These are phyloP conservation scores for Pyrenochaeta sp. DNA, from an alignment of 2,329 filamentous ascomycete genomes.

Conservation along the genomic window DNA sequence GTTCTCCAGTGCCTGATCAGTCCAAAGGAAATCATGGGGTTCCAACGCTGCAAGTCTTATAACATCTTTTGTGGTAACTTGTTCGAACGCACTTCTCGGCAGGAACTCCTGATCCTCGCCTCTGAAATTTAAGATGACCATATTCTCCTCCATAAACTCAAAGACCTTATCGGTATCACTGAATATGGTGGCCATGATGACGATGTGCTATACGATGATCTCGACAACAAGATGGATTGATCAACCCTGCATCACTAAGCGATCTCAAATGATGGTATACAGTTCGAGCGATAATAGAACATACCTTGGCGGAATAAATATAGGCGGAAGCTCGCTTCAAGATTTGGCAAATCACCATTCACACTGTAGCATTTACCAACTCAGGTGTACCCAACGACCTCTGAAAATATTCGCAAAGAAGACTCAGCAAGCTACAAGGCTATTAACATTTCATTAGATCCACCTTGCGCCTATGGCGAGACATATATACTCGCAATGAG, in stretches of 20 bases:
- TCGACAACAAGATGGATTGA: no score
- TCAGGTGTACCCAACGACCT: no score
- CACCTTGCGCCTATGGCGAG: neutral
- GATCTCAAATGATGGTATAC: no score
- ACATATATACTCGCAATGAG: neutral
- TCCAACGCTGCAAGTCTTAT: constrained; percentile 10
- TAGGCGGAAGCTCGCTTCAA: no score
- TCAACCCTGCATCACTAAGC: no score
- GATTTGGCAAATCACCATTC: no score
- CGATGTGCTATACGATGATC: neutral
- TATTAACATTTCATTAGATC: neutral
- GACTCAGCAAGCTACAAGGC: neutral
- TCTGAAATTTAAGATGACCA: constrained; percentile 5
- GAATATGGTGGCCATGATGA: neutral
- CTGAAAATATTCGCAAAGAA: no score
- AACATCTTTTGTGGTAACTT: constrained; percentile 4
- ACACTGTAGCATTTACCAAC: no score
- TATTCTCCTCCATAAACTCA: constrained; percentile 10
- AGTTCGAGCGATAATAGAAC: no score
- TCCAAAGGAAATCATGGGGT: constrained; percentile 5
- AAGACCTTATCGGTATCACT: neutral
- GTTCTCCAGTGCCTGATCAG: neutral
- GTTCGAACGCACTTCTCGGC: constrained; percentile 6
- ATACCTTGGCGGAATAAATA: no score
- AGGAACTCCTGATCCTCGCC: constrained; percentile 12